Base-by-base conservation (phyloP, 1,284 basidiomycete species). In the Rhodotorula sp. region DNA sequence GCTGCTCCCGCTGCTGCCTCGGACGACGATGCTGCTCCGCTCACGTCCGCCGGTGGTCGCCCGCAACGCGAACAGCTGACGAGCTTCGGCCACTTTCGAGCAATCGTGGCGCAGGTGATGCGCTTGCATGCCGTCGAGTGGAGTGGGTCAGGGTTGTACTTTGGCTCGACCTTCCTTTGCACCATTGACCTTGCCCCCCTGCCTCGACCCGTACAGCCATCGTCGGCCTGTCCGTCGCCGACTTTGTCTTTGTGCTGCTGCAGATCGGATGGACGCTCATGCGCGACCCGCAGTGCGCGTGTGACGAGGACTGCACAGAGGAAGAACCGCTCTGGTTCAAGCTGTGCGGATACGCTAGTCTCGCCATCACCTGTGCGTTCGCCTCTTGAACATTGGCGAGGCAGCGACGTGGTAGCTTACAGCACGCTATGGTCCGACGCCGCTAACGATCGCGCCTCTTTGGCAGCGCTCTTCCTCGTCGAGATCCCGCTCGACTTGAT, bases 391-490 rank as follows among this genome's bases (percentile, higher is more conserved):
- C 21, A 17, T 13, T 4, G 41, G 55, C 41, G 19, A 23, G 21
- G 21, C 16, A 8, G 23, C 42, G 23, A n/a, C 25, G n/a, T n/a
- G n/a, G n/a, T n/a, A n/a, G n/a, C n/a, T n/a, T n/a, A n/a, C n/a
- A n/a, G n/a, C n/a, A n/a, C n/a, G n/a, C n/a, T n/a, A n/a, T n/a
- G n/a, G n/a, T n/a, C n/a, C n/a, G n/a, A n/a, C n/a, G n/a, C n/a
- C n/a, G n/a, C 57, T n/a, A 23, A 25, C 25, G 25, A 0, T 13
- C 56, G 7, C 0, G 4, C 21, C 5, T 23, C 7, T 14, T 14
- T 23, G 4, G n/a, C 56, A 64, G 63, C 27, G 9, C 13, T 46
- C 12, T 71, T 71, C 55, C n/a, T 64, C 42, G 3, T 71, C 54
- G 70, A 71, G 42, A 61, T 71, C 17, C 49, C 46, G 0, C 16